Conservation (phyloP, 805 yeast species). For the Ogataea saltuana region DNA sequence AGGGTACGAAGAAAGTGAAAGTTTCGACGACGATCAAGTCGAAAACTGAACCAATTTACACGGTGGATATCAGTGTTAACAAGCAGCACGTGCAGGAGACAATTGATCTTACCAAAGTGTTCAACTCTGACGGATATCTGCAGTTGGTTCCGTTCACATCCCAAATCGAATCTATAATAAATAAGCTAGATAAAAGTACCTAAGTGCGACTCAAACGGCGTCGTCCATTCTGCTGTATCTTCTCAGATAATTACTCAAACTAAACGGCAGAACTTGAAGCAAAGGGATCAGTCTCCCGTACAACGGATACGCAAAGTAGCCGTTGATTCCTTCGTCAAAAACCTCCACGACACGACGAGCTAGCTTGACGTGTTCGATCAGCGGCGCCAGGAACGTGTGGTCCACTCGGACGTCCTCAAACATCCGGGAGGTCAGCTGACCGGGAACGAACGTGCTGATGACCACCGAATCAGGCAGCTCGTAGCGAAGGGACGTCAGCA, state of each 20-base stretch:
- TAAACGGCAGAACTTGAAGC: conserved; percentile 43
- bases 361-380: conserved; percentile 40
- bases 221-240: conserved; percentile 35
- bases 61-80: conserved; percentile 37
- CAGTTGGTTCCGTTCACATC: conserved; percentile 37
- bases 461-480: conserved; percentile 40
- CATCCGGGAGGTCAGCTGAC: conserved; percentile 52
- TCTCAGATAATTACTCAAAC: conserved; percentile 36
- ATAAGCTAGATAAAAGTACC: conserved; percentile 25
- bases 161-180: conserved; percentile 26
- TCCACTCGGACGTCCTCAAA: conserved; percentile 47
- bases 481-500: conserved; percentile 46
- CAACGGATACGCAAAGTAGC: conserved; percentile 46
- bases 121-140: conserved; percentile 48
- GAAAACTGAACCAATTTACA: conserved; percentile 47
- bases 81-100: conserved; percentile 21
- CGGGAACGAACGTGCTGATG: conserved; percentile 46
- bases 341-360: conserved; percentile 39
- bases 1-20: conserved; percentile 37
- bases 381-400: conserved; percentile 47
- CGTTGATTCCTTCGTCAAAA: conserved; percentile 41
- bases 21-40: conserved; percentile 40
- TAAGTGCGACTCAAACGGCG: conserved; percentile 9
- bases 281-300: conserved; percentile 48
- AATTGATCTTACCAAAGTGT: conserved; percentile 43